phyloP scores from a whole-genome alignment of 306 rosid genomes.

The Prunus dulcis region DNA sequence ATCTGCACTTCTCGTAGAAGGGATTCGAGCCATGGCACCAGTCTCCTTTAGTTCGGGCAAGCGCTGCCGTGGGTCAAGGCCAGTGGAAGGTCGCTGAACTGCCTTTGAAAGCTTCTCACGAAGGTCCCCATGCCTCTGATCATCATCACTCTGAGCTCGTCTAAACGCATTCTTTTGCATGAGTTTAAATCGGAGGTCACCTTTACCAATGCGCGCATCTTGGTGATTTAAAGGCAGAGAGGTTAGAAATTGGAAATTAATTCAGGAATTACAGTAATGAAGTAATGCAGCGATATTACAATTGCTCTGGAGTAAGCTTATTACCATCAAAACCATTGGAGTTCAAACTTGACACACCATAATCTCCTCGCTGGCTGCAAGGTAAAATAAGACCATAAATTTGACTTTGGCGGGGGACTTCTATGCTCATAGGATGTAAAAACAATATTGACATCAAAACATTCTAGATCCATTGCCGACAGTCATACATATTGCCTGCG shows the following conservation, averaged over 20 bases:
- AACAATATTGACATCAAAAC: not conserved
- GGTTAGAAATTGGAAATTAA: constrained; percentile 24
- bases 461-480: not conserved
- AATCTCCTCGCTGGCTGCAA: constrained; percentile 73
- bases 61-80: constrained; percentile 32
- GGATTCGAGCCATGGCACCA: constrained; percentile 39
- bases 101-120: constrained; percentile 83
- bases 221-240: constrained; percentile 14
- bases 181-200: constrained; percentile 86
- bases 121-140: constrained; percentile 59
- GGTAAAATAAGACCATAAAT: constrained; percentile 3
- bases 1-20: constrained; percentile 60
- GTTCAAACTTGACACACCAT: constrained; percentile 30
- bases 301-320: constrained; percentile 31
- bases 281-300: constrained; percentile 25
- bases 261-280: constrained; percentile 20
- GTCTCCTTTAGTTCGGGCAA: constrained; percentile 47
- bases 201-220: constrained; percentile 54
- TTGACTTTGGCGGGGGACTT: not conserved
- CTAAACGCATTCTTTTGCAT: constrained; percentile 61
- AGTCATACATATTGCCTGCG: not conserved
- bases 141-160: constrained; percentile 40
- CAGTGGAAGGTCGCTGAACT: constrained; percentile 24
- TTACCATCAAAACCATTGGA: constrained; percentile 52
- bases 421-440: not conserved